A percentile compares a stretch with the other conserved stretches of the same genome.
Evolutionary conservation across 2,329 filamentous ascomycete genomes (phyloP).

Genomic region (Kalmusia sp.): DNA sequence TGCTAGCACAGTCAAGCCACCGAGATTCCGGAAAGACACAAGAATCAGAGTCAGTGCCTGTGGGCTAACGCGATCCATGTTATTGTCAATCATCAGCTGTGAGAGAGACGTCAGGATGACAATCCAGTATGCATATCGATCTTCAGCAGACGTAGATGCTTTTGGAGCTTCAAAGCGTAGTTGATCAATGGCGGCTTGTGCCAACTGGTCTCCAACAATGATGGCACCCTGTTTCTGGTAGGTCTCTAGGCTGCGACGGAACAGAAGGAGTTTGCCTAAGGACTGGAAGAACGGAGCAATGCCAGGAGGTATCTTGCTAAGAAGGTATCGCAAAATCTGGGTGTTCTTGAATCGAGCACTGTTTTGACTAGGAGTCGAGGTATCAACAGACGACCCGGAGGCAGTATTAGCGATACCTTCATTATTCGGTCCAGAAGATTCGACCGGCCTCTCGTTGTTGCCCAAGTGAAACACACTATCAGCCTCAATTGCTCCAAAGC

Average conservation of each 20-base stretch:
- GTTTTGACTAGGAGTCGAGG: constrained; percentile 28
- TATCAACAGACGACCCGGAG: constrained; percentile 10
- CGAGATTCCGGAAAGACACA: constrained; percentile 82
- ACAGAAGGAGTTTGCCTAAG: constrained; percentile 80
- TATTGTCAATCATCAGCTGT: constrained; percentile 78
- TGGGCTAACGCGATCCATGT: constrained; percentile 43
- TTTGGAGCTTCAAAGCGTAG: constrained; percentile 61
- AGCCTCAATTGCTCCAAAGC: constrained; percentile 48
- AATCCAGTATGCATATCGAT: constrained; percentile 79
- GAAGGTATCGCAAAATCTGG: constrained; percentile 74
- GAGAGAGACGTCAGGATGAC: constrained; percentile 79
- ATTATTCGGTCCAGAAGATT: constrained; percentile 22
- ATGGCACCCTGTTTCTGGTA: constrained; percentile 67
- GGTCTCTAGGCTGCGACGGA: constrained; percentile 74
- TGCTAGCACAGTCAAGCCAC: constrained; percentile 77
- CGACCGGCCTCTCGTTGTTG: constrained; percentile 26
- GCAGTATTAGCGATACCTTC: constrained; percentile 21
- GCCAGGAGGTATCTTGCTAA: constrained; percentile 78
- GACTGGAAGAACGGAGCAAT: constrained; percentile 88
- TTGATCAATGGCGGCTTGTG: constrained; percentile 72
- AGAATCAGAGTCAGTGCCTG: constrained; percentile 73
- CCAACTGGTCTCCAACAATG: constrained; percentile 72
- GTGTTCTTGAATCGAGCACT: constrained; percentile 73
- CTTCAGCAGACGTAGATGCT: constrained; percentile 61
- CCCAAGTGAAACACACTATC: constrained; percentile 48